Base-by-base conservation (phyloP, 2,329 filamentous ascomycete genomes). In the Colletotrichum tabaci region DNA sequence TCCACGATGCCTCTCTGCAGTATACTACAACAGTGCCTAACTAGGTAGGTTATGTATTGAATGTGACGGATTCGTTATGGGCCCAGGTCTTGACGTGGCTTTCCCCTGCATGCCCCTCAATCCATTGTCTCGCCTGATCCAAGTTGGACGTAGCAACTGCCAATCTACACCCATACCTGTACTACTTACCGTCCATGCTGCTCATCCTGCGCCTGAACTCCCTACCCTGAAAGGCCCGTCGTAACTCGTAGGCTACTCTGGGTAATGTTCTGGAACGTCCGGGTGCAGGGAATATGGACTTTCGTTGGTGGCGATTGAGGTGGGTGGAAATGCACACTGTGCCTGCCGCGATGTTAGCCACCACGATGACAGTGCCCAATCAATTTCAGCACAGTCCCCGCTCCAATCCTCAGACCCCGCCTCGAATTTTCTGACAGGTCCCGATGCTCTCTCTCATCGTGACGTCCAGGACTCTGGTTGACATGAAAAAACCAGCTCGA, bases 391-490 rank as follows among this genome's bases (percentile, higher is more conserved):
- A 71, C 64, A 67, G 57, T 71, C 68, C 64, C 68, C 64, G 68
- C 68, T 55, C n/a, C 61, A 3, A 8, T 12, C 16, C 40, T 16
- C 38, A 13, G 9, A 44, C 63, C 67, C 68, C 68, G 58, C 64
- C 64, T 68, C 57, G 68, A 71, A 71, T 71, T 71, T 63, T 68
- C 57, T 67, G 50, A 67, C 35, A 38, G 35, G 35, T 57, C 57
- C 57, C 50, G 46, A 67, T 71, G 50, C 42, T 44, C n/a, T 71
- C 42, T 44, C n/a, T 71, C 67, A 55, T 71, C 63, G 56, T 56
- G 42, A 50, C 56, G 42, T 35, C 30, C 30, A 57, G 44, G 44
- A 16, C 50, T 47, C 30, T 40, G 16, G 2, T 38, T 56, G 42
- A 57, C 52, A 57, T n/a, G 50, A 44, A 38, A 23, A 23, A n/a